Conservation (phyloP, 768 basidiomycete species). For the Leccinum barrowsii region DNA sequence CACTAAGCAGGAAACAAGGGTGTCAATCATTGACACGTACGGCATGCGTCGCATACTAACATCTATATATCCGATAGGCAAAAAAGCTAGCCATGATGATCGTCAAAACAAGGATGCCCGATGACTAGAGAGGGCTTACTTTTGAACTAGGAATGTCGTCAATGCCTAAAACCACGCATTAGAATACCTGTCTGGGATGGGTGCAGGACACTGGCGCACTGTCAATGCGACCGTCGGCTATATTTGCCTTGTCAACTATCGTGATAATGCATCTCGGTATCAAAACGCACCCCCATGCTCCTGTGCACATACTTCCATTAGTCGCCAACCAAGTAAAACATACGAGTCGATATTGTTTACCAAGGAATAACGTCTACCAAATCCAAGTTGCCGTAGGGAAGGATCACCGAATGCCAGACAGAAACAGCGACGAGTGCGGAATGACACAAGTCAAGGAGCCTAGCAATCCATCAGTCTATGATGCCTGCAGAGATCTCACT, state of each 20-base stretch:
- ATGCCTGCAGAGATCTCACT: not conserved
- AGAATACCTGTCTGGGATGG: not conserved
- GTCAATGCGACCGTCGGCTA: slow-evolving; percentile 22
- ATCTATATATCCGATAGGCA: slow-evolving; percentile 23
- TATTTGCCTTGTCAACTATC: not conserved
- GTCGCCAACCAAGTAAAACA: not conserved
- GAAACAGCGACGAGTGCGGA: slow-evolving; percentile 19
- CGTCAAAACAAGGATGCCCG: not conserved
- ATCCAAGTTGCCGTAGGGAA: slow-evolving; percentile 15
- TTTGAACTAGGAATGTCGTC: slow-evolving; percentile 24
- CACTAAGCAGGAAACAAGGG: slow-evolving; percentile 3
- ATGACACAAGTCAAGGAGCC: slow-evolving; percentile 26
- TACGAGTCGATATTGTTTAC: slow-evolving; percentile 5
- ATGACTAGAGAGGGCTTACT: not conserved
- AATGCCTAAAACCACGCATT: slow-evolving; percentile 14
- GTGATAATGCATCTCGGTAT: not conserved
- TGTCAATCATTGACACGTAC: not conserved
- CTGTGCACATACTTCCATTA: slow-evolving; percentile 5
- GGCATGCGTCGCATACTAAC: slow-evolving; percentile 5
- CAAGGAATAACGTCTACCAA: slow-evolving; percentile 18
- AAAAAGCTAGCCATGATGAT: slow-evolving; percentile 18
- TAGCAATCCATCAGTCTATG: not conserved
- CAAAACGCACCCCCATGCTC: slow-evolving; percentile 22
- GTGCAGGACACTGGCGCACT: slow-evolving; percentile 4
- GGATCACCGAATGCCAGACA: slow-evolving; percentile 24